Evolutionary conservation across 495 filamentous ascomycete genomes (phyloP), one percentile per base, ranked within the genome.

Genomic region (Penicillium salamii): DNA sequence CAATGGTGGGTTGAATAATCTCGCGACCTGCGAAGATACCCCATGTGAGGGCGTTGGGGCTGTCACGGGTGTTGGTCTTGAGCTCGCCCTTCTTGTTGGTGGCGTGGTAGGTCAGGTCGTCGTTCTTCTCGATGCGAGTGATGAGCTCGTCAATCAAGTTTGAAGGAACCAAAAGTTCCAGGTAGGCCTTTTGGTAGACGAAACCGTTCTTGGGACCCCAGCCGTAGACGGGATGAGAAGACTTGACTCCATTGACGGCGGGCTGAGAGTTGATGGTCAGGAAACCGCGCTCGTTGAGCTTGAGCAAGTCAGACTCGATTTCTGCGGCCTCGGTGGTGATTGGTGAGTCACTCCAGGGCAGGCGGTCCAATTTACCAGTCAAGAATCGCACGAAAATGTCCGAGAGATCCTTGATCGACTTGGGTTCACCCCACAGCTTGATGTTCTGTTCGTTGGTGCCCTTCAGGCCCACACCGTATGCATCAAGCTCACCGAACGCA

Each of bases 1-100:
- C 92, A 52, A 99, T 95, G n/a, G 95, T 99, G 9, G 95, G 95
- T 66, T 99, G 95, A 36, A 99, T 90, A 61, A 99, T 97, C 68
- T 99, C 95, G 63, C 96, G 93, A 28, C 93, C 93, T 9, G 95
- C 91, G 74, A 97, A 99, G 36, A 97, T 95, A 69, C 95, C 95
- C 95, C 95, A 99, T 3, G 95, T 99, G 41, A 99, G 84, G 9
- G 95, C 95, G 59, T 97, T 99, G 19, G 95, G 95, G 12, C 87
- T 90, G 31, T 81, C 82, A 19, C 79, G 80, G 11, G 88, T 80
- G 59, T 97, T 97, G n/a, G 90, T 95, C 58, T 82, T 80, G 45
- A 97, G 76, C 49, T 84, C 81, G 12, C 91, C 91, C 2, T 76
- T 73, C 63, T 88, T 89, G 49, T 86, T 90, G 32, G 96, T 89